These are phyloP conservation scores for Albophoma yamanashiensis DNA, from an alignment of 2,329 filamentous ascomycete species.

Conservation along the genomic window DNA sequence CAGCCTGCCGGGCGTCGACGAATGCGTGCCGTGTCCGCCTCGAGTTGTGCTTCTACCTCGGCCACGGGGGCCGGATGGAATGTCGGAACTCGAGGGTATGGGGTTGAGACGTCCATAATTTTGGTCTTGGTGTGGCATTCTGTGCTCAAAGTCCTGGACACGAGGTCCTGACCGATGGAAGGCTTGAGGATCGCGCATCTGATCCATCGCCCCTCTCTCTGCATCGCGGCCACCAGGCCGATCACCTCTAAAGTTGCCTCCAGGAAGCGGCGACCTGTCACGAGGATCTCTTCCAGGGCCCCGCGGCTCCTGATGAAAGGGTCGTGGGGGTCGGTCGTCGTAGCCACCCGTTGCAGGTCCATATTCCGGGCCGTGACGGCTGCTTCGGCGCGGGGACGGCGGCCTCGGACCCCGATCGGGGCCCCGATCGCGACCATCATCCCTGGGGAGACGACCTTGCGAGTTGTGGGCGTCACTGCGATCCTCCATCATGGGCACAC, in stretches of 20 bases:
- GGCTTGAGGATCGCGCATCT: conserved; percentile 26
- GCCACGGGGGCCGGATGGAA: conserved; percentile 46
- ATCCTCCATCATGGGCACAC: conserved; percentile 34
- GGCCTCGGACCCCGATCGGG: conserved; percentile 26
- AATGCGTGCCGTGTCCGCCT: conserved; percentile 20
- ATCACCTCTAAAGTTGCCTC: conserved; percentile 20
- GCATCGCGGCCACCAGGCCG: conserved; percentile 27
- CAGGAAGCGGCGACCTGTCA: conserved; percentile 19
- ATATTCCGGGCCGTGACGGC: conserved; percentile 20
- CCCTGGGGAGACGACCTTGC: conserved; percentile 26
- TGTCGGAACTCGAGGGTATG: conserved; percentile 32
- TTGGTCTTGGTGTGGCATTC: conserved; percentile 42
- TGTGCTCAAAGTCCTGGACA: conserved; percentile 38
- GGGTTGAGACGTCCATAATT: conserved; percentile 53
- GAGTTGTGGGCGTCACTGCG: conserved; percentile 16
- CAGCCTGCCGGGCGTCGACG: conserved; percentile 25
- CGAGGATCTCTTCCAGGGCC: conserved; percentile 17
- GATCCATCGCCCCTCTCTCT: conserved; percentile 21
- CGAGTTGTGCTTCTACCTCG: conserved; percentile 34
- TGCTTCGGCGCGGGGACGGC: conserved; percentile 38
- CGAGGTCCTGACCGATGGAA: conserved; percentile 25
- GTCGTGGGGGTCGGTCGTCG: conserved; percentile 37
- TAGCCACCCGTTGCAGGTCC: conserved; percentile 22
- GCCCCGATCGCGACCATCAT: conserved; percentile 32
- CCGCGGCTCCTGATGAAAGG: conserved; percentile 24